phyloP scores from a whole-genome alignment of 2,329 filamentous ascomycete species.

The Fusarium concolor region DNA sequence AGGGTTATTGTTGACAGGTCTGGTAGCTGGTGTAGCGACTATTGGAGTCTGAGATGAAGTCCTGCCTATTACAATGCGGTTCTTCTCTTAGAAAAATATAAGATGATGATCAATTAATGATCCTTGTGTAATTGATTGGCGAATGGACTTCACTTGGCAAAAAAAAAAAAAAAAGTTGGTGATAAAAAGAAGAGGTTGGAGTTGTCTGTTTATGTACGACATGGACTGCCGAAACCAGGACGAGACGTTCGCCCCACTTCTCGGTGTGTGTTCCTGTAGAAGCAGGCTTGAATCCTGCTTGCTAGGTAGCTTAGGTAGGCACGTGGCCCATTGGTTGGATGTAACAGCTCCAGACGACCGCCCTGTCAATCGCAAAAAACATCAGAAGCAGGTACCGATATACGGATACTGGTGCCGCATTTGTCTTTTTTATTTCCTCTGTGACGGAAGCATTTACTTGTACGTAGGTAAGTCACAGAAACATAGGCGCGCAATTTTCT shows the following conservation, averaged over 20 bases:
- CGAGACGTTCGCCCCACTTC: slow-evolving; percentile 28
- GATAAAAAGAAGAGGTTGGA: slow-evolving; percentile 30
- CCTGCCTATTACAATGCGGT: background rate
- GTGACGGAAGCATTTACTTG: background rate
- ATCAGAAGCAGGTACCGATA: background rate
- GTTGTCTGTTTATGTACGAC: slow-evolving; percentile 38
- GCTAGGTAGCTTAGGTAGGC: slow-evolving; percentile 18
- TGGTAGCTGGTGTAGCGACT: background rate
- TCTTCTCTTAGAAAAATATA: background rate
- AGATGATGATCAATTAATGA: slow-evolving; percentile 13
- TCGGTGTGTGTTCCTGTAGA: slow-evolving; percentile 9
- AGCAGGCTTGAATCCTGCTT: slow-evolving; percentile 18
- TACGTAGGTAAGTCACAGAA: background rate
- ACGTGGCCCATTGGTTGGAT: slow-evolving; percentile 52
- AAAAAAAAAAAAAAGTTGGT: slow-evolving; percentile 17
- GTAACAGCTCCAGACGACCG: slow-evolving; percentile 1
- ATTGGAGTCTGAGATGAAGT: background rate
- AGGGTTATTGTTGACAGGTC: slow-evolving; percentile 25
- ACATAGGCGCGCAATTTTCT: too few relatives aligned
- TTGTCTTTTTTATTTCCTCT: slow-evolving; percentile 3
- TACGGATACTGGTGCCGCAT: slow-evolving; percentile 37
- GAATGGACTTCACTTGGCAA: slow-evolving; percentile 7
- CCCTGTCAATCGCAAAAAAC: slow-evolving; percentile 26
- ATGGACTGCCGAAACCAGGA: slow-evolving; percentile 32
- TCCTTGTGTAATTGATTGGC: slow-evolving; percentile 10